Evolutionary conservation across 768 basidiomycete genomes (phyloP).

Genomic region (Termitomyces sp.): DNA sequence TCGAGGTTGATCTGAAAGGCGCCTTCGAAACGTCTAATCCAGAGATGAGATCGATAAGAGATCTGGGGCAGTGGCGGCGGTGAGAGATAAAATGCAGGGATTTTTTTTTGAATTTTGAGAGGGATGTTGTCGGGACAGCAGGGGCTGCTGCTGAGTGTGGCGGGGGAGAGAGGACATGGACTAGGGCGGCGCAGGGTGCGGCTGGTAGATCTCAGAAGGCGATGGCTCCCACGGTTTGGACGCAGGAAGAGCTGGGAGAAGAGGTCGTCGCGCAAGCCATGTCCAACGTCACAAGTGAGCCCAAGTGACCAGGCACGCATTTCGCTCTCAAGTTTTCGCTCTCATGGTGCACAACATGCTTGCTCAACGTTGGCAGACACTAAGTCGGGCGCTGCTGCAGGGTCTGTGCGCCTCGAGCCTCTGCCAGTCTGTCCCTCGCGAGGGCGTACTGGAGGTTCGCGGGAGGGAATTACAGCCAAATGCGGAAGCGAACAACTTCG

Average conservation of each 20-base stretch:
- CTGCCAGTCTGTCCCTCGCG: no score
- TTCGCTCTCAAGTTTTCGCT: no score
- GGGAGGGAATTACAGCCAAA: background rate
- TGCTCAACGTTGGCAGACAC: background rate
- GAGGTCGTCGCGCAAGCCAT: constrained; percentile 5
- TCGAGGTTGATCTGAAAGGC: constrained; percentile 9
- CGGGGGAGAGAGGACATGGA: background rate
- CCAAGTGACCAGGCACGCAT: background rate
- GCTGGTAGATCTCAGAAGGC: background rate
- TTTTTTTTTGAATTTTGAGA: background rate
- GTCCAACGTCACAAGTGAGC: background rate
- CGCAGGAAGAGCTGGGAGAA: constrained; percentile 24
- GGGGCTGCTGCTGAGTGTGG: background rate
- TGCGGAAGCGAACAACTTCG: constrained; percentile 3
- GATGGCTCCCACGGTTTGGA: constrained; percentile 33
- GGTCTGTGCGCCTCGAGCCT: no score
- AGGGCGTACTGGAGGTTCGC: background rate
- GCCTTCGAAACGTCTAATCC: constrained; percentile 9
- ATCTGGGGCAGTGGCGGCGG: constrained; percentile 2
- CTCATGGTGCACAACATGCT: background rate
- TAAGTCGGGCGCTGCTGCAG: background rate
- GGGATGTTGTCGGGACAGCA: background rate
- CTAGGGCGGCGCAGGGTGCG: constrained; percentile 12
- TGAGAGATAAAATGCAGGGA: no score
- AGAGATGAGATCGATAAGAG: constrained; percentile 25